Evolutionary conservation across 2,329 filamentous ascomycete genomes (phyloP).

Genomic region (Amauroascus verrucosus): DNA sequence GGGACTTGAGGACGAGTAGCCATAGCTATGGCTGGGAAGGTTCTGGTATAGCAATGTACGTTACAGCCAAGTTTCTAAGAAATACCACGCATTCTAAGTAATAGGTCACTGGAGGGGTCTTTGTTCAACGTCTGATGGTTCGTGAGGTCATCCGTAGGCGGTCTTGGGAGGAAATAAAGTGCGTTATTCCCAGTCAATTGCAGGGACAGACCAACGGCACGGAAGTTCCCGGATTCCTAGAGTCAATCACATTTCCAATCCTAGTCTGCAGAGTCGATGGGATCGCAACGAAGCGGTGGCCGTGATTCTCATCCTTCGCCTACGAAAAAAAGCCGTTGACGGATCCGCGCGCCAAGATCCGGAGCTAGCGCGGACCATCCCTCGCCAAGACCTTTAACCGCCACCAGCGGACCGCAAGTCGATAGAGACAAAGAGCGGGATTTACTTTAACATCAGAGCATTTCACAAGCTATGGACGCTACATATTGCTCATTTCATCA

Average conservation of each 20-base stretch:
- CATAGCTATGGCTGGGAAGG: not conserved
- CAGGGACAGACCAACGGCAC: not conserved
- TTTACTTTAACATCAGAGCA: too few relatives aligned
- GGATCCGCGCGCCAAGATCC: not conserved
- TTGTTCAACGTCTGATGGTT: not conserved
- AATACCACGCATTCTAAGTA: not conserved
- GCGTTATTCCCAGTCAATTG: not conserved
- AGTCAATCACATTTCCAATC: not conserved
- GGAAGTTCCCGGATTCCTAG: not conserved
- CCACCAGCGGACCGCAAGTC: not conserved
- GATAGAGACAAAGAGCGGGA: not conserved
- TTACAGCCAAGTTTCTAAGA: not conserved
- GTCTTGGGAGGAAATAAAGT: not conserved
- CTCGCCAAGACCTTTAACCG: not conserved
- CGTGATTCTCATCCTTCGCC: too few relatives aligned
- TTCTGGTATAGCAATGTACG: not conserved
- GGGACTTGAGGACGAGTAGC: slow-evolving; percentile 1
- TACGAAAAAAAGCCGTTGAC: slow-evolving; percentile 1
- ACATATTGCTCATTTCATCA: slow-evolving; percentile 41
- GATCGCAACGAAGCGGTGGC: too few relatives aligned
- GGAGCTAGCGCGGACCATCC: not conserved
- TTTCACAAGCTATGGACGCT: not conserved
- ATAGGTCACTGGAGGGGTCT: not conserved
- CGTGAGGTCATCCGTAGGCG: not conserved
- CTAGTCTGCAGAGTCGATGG: not conserved